Percentiles rank a stretch among this genome's conserved stretches.
Conservation (phyloP, 176 grass and related monocot genomes). For the Oryza nivara region DNA sequence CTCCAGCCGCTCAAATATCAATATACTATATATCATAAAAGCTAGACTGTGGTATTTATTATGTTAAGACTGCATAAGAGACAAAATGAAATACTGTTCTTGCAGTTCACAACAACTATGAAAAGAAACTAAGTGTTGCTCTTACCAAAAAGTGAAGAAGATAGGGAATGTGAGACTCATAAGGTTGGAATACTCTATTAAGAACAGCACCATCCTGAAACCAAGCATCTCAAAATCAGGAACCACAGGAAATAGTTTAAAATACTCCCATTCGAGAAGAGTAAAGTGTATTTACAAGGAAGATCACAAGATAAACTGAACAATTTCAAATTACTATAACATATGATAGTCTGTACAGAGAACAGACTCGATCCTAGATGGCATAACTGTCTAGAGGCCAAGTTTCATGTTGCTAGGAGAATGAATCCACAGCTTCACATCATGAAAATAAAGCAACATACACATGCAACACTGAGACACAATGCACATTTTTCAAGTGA, state of each 20-base stretch:
- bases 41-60: conserved; percentile 8
- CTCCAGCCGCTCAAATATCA: conserved; percentile 6
- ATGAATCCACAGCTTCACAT: not conserved
- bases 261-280: no score
- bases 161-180: conserved; percentile 97
- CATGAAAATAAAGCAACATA: no score
- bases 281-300: no score
- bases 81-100: conserved; percentile 15
- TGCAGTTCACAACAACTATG: conserved; percentile 30
- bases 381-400: not conserved
- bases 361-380: conserved; percentile 4
- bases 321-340: no score
- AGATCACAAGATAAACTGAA: no score
- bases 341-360: no score
- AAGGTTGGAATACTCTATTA: conserved; percentile 82
- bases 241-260: conserved; percentile 7
- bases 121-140: conserved; percentile 13
- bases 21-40: conserved; percentile 15
- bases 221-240: conserved; percentile 41
- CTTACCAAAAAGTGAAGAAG: conserved; percentile 98
- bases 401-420: conserved; percentile 7
- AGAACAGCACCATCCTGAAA: conserved; percentile 79
- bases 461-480: no score
- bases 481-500: conserved; percentile 7
- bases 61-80: conserved; percentile 15